These are phyloP conservation scores for Colletotrichum theobromicola DNA, from an alignment of 2,329 filamentous ascomycete species.

Conservation along the genomic window DNA sequence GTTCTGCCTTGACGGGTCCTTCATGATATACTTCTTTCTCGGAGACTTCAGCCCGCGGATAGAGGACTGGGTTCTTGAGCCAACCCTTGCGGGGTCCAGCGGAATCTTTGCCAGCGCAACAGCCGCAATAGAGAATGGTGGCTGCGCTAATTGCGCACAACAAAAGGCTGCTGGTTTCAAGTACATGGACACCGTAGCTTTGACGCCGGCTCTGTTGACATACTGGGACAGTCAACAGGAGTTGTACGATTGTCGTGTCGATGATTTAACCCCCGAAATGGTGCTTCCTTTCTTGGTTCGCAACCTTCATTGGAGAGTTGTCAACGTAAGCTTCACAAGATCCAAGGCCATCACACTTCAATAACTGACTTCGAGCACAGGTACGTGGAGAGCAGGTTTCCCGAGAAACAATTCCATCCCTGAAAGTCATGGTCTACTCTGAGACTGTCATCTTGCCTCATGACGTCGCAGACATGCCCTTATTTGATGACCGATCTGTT, in stretches of 20 bases:
- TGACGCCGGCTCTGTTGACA: conserved; percentile 1
- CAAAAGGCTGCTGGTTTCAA: background rate
- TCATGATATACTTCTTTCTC: background rate
- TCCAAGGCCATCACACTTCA: background rate
- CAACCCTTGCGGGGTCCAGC: background rate
- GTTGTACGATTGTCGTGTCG: background rate
- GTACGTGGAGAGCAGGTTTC: background rate
- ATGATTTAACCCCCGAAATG: background rate
- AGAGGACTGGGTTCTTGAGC: background rate
- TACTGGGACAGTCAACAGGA: background rate
- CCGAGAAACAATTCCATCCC: background rate
- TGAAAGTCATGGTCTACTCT: background rate
- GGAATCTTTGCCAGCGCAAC: background rate
- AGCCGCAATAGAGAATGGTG: background rate
- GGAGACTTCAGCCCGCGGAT: background rate
- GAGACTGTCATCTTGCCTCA: background rate
- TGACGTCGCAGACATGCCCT: background rate
- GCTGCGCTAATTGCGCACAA: background rate
- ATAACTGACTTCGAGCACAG: background rate
- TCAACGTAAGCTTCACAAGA: background rate
- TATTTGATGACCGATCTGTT: background rate
- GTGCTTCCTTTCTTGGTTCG: background rate
- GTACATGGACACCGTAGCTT: background rate
- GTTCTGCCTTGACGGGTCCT: background rate
- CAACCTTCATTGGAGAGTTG: background rate